Evolutionary conservation across 345 rosid species (phyloP).

Genomic region (Mallotus nudiflorus): DNA sequence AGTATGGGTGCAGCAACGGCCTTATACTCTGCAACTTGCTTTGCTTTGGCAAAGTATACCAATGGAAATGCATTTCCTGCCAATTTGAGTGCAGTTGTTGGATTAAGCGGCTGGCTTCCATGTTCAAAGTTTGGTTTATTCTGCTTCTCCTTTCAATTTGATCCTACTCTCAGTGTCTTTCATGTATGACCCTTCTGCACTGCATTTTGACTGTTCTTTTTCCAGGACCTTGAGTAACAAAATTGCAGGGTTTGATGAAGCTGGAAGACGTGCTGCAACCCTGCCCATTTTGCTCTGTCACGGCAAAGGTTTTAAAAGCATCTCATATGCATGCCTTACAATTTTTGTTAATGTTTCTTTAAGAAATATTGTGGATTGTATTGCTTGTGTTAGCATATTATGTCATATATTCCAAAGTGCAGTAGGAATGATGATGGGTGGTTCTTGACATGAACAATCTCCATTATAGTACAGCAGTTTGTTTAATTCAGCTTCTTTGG

Average conservation of each 20-base stretch:
- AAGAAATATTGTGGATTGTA: not conserved
- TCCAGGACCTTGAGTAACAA: slow-evolving; percentile 62
- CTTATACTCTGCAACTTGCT: slow-evolving; percentile 83
- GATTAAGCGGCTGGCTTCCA: slow-evolving; percentile 99
- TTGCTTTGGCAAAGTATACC: slow-evolving; percentile 61
- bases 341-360: not conserved
- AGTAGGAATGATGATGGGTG: not conserved
- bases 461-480: not conserved
- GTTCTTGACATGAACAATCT: not conserved
- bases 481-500: not conserved
- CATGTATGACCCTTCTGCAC: not conserved
- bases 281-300: slow-evolving; percentile 84
- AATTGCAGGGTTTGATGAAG: slow-evolving; percentile 51
- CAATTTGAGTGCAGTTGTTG: slow-evolving; percentile 72
- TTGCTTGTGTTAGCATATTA: slow-evolving; percentile 1
- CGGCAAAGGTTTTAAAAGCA: slow-evolving; percentile 60
- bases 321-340: slow-evolving; percentile 9
- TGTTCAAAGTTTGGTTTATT: slow-evolving; percentile 63
- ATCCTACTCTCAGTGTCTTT: slow-evolving; percentile 6
- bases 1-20: slow-evolving; percentile 98
- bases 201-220: slow-evolving; percentile 6
- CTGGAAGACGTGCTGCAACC: slow-evolving; percentile 64
- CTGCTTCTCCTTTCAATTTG: slow-evolving; percentile 8
- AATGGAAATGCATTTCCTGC: slow-evolving; percentile 73
- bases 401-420: not conserved